phyloP scores from a whole-genome alignment of 331 rosid genomes.

The Rhamnella rubrinervis region DNA sequence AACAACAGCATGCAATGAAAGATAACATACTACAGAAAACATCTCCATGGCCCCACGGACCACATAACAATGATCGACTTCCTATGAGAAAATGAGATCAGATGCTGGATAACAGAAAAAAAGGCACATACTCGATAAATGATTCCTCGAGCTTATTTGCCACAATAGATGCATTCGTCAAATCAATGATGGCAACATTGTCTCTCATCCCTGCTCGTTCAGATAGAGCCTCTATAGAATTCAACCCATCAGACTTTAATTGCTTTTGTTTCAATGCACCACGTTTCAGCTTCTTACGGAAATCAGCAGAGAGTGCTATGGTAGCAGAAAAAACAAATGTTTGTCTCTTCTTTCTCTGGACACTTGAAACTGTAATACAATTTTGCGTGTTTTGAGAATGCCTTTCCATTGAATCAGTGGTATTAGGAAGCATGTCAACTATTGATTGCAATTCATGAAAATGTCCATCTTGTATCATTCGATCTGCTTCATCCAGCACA shows the following conservation, averaged over 20 bases:
- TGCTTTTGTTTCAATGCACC: conserved; percentile 55
- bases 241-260: conserved; percentile 52
- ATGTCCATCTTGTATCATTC: conserved; percentile 92
- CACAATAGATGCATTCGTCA: conserved; percentile 73
- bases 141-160: conserved; percentile 90
- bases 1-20: too few species aligned
- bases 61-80: not conserved
- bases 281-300: conserved; percentile 85
- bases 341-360: conserved; percentile 90
- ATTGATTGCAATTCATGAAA: conserved; percentile 89
- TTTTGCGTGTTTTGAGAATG: conserved; percentile 44
- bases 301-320: conserved; percentile 82
- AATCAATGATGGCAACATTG: conserved; percentile 86
- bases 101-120: conserved; percentile 19
- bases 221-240: conserved; percentile 83
- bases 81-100: conserved; percentile 20
- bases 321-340: conserved; percentile 97
- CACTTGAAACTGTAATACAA: conserved; percentile 50
- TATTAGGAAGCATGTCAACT: conserved; percentile 85
- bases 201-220: conserved; percentile 90
- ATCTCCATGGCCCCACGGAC: too few species aligned
- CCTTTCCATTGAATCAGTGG: conserved; percentile 41
- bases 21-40: too few species aligned
- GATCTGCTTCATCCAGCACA: conserved; percentile 98
- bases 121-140: conserved; percentile 70